Evolutionary conservation across 2,329 filamentous ascomycete species (phyloP), one percentile per base, ranked within the genome.

Genomic region (Penicillium sp.): DNA sequence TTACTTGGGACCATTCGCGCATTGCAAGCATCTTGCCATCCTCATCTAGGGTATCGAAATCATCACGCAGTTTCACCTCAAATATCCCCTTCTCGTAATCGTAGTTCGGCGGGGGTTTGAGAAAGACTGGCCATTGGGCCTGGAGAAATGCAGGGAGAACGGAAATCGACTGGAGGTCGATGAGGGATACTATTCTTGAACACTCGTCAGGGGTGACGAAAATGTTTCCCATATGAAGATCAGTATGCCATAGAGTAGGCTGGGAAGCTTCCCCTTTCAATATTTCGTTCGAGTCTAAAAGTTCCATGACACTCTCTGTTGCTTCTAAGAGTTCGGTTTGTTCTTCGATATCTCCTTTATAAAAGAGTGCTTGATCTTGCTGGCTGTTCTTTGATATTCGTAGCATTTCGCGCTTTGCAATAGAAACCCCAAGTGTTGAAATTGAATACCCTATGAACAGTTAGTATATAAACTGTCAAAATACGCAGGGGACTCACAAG

Each of bases 141-240:
- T 67, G 59, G 15, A 64, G 54, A 46, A 67, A 66, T 33, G 44
- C n/a, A 0, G 63, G 66, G 8, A 60, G 54, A 5, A 70, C 48
- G 6, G 55, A 57, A 37, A 58, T 35, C 8, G 54, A 59, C 46
- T 66, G 62, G 24, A 58, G 53, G 42, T 66, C 63, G 33, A 66
- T 65, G 1, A 64, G 15, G 0, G 48, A 50, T n/a, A 50, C 37
- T 31, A 65, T 63, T 41, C n/a, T 29, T 31, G 56, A 55, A 39
- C 44, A 44, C 0, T 65, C 50, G 12, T 27, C 25, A 7, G 25
- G 1, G 25, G 25, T 5, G 25, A 27, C 59, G 35, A 60, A 70
- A 12, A 72, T 68, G 42, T 71, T 70, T 24, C 65, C 66, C 62
- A 68, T 61, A 23, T 62, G 55, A 32, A 63, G 52, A 47, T 62